These are phyloP conservation scores for Salvia rosmarinus DNA, from an alignment of 257 asterid genomes.

Conservation along the genomic window DNA sequence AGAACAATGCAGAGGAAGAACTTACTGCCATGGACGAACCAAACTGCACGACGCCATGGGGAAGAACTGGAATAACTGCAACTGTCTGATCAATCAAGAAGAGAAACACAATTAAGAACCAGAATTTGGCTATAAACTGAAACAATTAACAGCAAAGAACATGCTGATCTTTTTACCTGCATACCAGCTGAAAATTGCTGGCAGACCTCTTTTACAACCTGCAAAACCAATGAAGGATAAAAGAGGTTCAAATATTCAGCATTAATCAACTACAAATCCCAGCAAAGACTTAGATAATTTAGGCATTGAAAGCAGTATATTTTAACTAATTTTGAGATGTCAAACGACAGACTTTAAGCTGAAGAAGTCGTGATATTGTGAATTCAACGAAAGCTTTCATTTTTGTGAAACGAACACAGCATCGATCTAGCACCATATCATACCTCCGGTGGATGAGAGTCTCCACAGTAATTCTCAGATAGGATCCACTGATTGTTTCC, in stretches of 20 bases:
- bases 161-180: slow-evolving; percentile 53
- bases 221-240: background rate
- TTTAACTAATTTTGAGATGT: too few relatives aligned
- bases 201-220: slow-evolving; percentile 74
- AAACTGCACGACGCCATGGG: slow-evolving; percentile 91
- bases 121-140: background rate
- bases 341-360: too few relatives aligned
- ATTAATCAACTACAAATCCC: background rate
- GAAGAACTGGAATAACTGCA: slow-evolving; percentile 85
- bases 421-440: background rate
- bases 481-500: slow-evolving; percentile 83
- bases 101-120: slow-evolving; percentile 11
- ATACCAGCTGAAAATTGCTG: slow-evolving; percentile 87
- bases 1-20: background rate
- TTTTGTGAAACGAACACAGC: background rate
- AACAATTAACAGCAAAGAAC: background rate
- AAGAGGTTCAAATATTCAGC: background rate
- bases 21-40: slow-evolving; percentile 70
- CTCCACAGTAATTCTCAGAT: slow-evolving; percentile 50
- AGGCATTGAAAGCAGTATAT: too few relatives aligned
- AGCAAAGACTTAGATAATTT: too few relatives aligned
- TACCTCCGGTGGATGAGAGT: slow-evolving; percentile 79
- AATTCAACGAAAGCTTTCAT: too few relatives aligned
- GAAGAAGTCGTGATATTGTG: too few relatives aligned
- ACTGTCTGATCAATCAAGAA: slow-evolving; percentile 65